These are phyloP conservation scores for Asclepias syriaca DNA, from an alignment of 257 asterid species.

Conservation along the genomic window DNA sequence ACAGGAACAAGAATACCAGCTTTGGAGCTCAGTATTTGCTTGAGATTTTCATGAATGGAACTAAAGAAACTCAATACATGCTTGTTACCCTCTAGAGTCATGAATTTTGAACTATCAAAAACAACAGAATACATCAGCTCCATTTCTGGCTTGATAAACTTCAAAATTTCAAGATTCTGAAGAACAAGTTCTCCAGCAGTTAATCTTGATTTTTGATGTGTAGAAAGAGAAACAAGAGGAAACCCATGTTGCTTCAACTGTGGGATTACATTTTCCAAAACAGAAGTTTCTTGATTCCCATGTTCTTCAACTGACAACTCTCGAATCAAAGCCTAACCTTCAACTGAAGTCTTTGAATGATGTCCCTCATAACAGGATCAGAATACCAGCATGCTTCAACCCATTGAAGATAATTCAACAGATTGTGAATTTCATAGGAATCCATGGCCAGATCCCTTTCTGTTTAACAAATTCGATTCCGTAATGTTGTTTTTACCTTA, in stretches of 20 bases:
- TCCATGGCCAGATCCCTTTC: not conserved
- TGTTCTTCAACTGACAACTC: not conserved
- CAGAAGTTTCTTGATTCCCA: not conserved
- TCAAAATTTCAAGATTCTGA: not conserved
- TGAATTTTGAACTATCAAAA: not conserved
- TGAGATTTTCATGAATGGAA: too few relatives aligned
- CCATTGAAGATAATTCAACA: not conserved
- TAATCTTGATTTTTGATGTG: not conserved
- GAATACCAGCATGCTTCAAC: not conserved
- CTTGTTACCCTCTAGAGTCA: too few relatives aligned
- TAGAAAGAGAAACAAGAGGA: not conserved
- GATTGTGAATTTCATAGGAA: not conserved
- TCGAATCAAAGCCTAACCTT: not conserved
- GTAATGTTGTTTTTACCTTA: too few relatives aligned
- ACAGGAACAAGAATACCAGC: too few relatives aligned
- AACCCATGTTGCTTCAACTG: not conserved
- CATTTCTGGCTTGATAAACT: constrained; percentile 1
- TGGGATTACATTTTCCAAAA: not conserved
- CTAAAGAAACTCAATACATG: too few relatives aligned
- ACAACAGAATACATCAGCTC: not conserved
- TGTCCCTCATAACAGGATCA: not conserved
- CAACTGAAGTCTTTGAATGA: not conserved
- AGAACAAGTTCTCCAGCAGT: not conserved
- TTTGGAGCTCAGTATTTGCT: too few relatives aligned
- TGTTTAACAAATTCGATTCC: too few relatives aligned